phyloP scores from a whole-genome alignment of 208 protist species.

The Novymonas esmeraldas region DNA sequence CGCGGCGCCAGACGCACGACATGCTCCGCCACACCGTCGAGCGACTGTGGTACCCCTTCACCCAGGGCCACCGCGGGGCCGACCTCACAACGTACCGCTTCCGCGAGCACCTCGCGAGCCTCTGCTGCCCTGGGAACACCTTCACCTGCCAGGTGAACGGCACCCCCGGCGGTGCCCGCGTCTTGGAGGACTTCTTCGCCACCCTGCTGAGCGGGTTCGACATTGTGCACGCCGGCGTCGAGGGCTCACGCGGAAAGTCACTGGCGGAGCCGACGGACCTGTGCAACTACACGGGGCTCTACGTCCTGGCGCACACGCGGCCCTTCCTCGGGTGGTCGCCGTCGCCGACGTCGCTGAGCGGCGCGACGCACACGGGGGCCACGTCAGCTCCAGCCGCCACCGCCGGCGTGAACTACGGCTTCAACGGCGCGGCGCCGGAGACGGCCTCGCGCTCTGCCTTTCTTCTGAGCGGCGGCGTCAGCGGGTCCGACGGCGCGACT shows the following conservation, averaged over 20 bases:
- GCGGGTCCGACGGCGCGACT: background rate
- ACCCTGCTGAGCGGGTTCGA: slow-evolving; percentile 74
- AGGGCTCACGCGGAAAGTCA: slow-evolving; percentile 19
- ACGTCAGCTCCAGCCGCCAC: too few relatives aligned
- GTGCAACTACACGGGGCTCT: slow-evolving; percentile 52
- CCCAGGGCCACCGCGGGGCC: slow-evolving; percentile 20
- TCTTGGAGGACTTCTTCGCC: slow-evolving; percentile 73
- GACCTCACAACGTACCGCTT: slow-evolving; percentile 61
- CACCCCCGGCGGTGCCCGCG: slow-evolving; percentile 32
- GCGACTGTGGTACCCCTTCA: slow-evolving; percentile 75
- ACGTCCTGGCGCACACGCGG: slow-evolving; percentile 64
- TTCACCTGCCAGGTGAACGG: slow-evolving; percentile 83
- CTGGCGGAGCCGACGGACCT: slow-evolving; percentile 22
- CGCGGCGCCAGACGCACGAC: slow-evolving; percentile 35
- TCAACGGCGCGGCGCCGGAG: background rate
- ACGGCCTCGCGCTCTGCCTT: background rate
- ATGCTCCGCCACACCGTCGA: slow-evolving; percentile 48
- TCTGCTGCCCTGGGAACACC: slow-evolving; percentile 40
- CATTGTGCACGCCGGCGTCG: slow-evolving; percentile 58
- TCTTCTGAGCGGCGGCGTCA: background rate
- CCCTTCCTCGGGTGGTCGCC: slow-evolving; percentile 79
- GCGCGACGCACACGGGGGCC: background rate
- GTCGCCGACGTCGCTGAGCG: slow-evolving; percentile 4
- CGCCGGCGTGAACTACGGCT: background rate
- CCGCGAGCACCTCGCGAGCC: slow-evolving; percentile 43